A percentile compares a stretch with the other conserved stretches of the same genome.
Evolutionary conservation across 345 rosid genomes (phyloP).

Genomic region (Populus pruinosa): DNA sequence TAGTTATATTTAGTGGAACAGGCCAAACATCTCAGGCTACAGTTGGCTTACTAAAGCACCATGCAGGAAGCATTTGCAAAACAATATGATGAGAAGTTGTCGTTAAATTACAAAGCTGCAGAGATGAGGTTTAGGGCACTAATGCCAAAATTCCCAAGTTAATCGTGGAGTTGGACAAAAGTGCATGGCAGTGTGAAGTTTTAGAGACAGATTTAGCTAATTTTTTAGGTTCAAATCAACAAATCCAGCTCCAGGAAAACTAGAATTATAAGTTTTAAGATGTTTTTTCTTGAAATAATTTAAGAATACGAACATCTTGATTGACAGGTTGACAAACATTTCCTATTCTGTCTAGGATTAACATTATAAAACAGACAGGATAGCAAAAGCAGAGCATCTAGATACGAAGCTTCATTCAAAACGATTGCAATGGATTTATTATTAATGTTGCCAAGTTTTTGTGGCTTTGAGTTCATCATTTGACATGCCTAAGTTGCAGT

Average conservation of each 20-base stretch:
- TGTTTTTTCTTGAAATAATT: background rate
- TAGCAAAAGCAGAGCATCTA: background rate
- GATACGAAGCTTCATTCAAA: background rate
- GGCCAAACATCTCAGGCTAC: slow-evolving; percentile 2
- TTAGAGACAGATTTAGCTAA: background rate
- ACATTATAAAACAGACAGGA: background rate
- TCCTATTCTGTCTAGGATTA: background rate
- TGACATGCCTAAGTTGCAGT: background rate
- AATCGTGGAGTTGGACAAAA: background rate
- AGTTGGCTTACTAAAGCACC: background rate
- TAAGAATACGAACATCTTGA: background rate
- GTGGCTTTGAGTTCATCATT: background rate
- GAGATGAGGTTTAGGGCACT: background rate
- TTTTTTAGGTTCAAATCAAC: background rate
- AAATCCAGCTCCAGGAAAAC: background rate
- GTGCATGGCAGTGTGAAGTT: background rate
- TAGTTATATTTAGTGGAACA: background rate
- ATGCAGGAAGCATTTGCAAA: background rate
- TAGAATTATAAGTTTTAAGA: background rate
- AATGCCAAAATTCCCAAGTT: background rate
- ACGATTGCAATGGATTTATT: background rate
- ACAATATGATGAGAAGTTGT: background rate
- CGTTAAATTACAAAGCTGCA: background rate
- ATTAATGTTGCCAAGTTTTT: background rate
- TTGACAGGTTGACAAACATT: background rate